Conservation (phyloP, 2,329 filamentous ascomycete species). For the Eutypa lata region DNA sequence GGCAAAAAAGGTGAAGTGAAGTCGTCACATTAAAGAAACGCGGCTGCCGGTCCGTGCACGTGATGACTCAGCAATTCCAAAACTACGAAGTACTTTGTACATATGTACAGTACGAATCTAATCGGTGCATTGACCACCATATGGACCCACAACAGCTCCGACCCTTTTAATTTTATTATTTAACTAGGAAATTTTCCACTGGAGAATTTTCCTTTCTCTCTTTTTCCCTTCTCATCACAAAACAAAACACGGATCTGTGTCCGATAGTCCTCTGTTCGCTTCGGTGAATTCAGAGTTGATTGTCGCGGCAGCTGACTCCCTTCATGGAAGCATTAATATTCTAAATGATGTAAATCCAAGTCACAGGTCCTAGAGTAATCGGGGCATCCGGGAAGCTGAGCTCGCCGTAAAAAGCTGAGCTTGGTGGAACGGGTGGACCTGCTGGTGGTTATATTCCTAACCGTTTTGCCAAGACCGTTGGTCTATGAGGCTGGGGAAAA, state of each 20-base stretch:
- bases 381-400: conserved; percentile 58
- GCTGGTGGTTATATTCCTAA: conserved; percentile 81
- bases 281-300: conserved; percentile 67
- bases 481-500: conserved; percentile 88
- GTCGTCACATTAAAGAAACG: too few relatives aligned
- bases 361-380: conserved; percentile 90
- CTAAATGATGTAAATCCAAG: conserved; percentile 83
- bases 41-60: background rate
- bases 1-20: too few relatives aligned
- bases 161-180: conserved; percentile 2
- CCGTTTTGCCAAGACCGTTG: conserved; percentile 88
- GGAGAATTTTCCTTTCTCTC: conserved; percentile 33
- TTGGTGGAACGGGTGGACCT: conserved; percentile 53
- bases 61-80: background rate
- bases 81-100: background rate
- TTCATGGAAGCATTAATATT: conserved; percentile 71
- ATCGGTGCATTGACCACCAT: background rate
- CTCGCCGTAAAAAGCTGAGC: conserved; percentile 68
- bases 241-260: conserved; percentile 75
- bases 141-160: background rate
- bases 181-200: conserved; percentile 16
- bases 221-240: conserved; percentile 31
- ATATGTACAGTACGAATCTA: too few relatives aligned
- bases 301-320: conserved; percentile 80
- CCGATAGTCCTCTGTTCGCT: conserved; percentile 67